Percentiles rank a stretch among this genome's conserved stretches.
Evolutionary conservation across 176 grass and related monocot species (phyloP).

Genomic region (Cenchrus purpureus): DNA sequence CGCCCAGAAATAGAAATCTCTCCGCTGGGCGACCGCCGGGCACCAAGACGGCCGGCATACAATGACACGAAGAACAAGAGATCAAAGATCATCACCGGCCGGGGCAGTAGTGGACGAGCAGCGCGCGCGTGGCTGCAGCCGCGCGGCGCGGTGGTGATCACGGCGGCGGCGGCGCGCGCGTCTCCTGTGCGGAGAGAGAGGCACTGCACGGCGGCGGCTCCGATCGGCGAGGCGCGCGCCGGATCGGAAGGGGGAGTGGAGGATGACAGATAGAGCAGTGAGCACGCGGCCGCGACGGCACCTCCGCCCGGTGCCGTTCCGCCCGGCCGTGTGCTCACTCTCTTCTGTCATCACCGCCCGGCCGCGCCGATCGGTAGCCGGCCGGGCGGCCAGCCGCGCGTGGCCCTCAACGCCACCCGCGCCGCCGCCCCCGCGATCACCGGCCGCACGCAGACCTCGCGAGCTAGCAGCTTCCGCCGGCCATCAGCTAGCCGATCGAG

Average conservation of each 20-base stretch:
- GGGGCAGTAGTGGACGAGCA: not conserved
- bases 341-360: slow-evolving; percentile 75
- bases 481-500: not conserved
- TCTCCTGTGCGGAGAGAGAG: too few relatives aligned
- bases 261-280: slow-evolving; percentile 70
- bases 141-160: not conserved
- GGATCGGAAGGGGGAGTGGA: not conserved
- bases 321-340: slow-evolving; percentile 78
- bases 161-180: not conserved
- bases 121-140: not conserved
- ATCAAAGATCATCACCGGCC: too few relatives aligned
- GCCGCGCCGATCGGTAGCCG: not conserved
- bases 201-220: not conserved
- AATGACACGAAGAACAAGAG: not conserved
- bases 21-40: not conserved
- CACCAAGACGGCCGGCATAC: slow-evolving; percentile 26
- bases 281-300: slow-evolving; percentile 75
- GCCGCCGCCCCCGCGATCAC: slow-evolving; percentile 32
- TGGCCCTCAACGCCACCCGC: not conserved
- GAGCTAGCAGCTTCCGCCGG: too few relatives aligned
- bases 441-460: not conserved
- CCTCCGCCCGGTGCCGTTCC: slow-evolving; percentile 52
- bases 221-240: slow-evolving; percentile 3
- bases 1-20: slow-evolving; percentile 40
- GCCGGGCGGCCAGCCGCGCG: not conserved